Evolutionary conservation across 2,329 filamentous ascomycete genomes (phyloP).

Genomic region (Byssoonygena ceratinophila): DNA sequence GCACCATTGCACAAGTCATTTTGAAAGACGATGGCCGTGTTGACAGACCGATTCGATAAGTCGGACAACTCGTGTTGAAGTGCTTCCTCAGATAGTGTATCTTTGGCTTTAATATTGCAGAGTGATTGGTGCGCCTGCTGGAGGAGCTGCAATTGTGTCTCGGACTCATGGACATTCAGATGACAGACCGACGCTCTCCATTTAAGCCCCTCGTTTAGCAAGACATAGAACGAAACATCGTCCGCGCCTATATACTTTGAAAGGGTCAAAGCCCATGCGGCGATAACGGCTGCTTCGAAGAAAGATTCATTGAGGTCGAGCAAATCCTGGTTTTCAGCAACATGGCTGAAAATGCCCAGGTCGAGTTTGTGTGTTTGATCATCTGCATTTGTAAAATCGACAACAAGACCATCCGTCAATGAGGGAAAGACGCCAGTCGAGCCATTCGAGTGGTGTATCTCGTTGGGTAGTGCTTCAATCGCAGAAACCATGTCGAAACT

Average conservation of each 20-base stretch:
- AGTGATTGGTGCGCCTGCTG: conserved; percentile 2
- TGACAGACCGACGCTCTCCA: conserved; percentile 8
- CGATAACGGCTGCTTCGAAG: conserved; percentile 53
- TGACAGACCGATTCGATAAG: not conserved
- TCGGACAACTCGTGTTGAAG: not conserved
- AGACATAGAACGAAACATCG: conserved; percentile 6
- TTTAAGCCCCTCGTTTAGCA: not conserved
- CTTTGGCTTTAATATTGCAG: not conserved
- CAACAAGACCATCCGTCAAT: conserved; percentile 2
- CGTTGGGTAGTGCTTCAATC: not conserved
- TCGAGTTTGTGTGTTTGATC: not conserved
- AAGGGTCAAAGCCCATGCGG: not conserved
- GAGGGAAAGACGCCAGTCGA: conserved; percentile 6
- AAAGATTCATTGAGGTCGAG: conserved; percentile 49
- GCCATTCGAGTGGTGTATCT: not conserved
- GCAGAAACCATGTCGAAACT: not conserved
- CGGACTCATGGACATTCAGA: not conserved
- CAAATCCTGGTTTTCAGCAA: not conserved
- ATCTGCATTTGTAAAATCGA: not conserved
- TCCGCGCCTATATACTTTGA: conserved; percentile 4
- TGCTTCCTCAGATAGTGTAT: not conserved
- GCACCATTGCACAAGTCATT: not conserved
- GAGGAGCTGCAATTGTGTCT: conserved; percentile 6
- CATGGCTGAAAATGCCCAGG: not conserved
- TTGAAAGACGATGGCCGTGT: not conserved